Evolutionary conservation across 2,329 filamentous ascomycete genomes (phyloP).

Genomic region (Incumbomyces delicatus): DNA sequence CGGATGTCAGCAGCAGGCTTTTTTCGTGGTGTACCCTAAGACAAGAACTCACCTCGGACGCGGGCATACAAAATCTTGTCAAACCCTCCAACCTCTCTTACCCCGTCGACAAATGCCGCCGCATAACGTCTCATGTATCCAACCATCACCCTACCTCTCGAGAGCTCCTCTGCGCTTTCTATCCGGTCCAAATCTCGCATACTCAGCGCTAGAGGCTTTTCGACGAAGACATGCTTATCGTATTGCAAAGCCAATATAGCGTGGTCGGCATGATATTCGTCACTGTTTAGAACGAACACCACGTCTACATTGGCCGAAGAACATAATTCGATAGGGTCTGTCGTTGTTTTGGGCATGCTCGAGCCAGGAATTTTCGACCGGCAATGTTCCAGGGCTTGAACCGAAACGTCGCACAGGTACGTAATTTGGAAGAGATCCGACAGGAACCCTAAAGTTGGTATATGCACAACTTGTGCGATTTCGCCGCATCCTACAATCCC

Average conservation of each 20-base stretch:
- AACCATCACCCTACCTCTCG: conserved; percentile 45
- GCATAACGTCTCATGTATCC: conserved; percentile 54
- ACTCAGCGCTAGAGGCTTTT: conserved; percentile 49
- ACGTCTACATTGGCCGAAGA: conserved; percentile 38
- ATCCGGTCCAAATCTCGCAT: conserved; percentile 39
- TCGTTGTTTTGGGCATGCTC: conserved; percentile 25
- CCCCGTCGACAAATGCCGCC: conserved; percentile 41
- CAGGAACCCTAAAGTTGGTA: conserved; percentile 40
- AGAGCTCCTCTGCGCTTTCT: conserved; percentile 42
- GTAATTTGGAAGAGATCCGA: conserved; percentile 37
- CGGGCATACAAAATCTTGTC: conserved; percentile 44
- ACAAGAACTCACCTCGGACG: conserved; percentile 28
- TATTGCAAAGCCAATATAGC: conserved; percentile 43
- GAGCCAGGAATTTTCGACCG: conserved; percentile 11
- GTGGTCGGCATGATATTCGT: conserved; percentile 47
- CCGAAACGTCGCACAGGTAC: conserved; percentile 44
- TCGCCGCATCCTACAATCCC: no score
- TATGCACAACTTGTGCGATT: conserved; percentile 35
- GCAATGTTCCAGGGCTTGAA: conserved; percentile 32
- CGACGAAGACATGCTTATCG: conserved; percentile 49
- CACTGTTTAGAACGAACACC: conserved; percentile 42
- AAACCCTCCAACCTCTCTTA: conserved; percentile 43
- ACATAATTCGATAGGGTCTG: conserved; percentile 34
- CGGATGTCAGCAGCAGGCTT: no score
- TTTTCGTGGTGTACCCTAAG: no score